phyloP scores from a whole-genome alignment of 345 rosid genomes.

The Jatropha curcas region DNA sequence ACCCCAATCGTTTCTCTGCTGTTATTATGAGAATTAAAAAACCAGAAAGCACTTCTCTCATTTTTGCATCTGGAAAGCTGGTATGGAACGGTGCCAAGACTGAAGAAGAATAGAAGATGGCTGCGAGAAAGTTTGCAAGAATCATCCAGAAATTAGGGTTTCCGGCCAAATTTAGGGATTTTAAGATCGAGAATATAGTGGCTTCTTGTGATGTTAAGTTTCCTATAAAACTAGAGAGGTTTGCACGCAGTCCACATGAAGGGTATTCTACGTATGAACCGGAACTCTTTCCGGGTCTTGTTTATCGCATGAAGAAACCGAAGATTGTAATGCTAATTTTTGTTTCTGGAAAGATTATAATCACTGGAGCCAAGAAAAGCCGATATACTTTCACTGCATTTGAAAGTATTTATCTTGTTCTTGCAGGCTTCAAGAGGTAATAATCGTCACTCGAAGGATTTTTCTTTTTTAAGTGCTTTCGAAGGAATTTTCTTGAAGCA shows the following conservation, averaged over 20 bases:
- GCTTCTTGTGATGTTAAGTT: conserved; percentile 76
- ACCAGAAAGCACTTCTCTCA: conserved; percentile 78
- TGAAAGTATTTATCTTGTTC: too few relatives aligned
- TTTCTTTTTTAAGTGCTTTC: too few relatives aligned
- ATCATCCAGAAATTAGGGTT: conserved; percentile 78
- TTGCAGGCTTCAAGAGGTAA: too few relatives aligned
- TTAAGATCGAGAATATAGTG: conserved; percentile 75
- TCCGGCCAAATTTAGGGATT: conserved; percentile 78
- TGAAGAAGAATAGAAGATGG: conserved; percentile 57
- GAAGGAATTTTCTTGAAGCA: too few relatives aligned
- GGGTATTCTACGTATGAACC: conserved; percentile 52
- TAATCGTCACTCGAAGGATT: too few relatives aligned
- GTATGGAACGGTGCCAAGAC: conserved; percentile 82
- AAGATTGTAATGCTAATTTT: conserved; percentile 72
- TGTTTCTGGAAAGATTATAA: too few relatives aligned
- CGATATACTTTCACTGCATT: too few relatives aligned
- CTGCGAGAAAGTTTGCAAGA: conserved; percentile 58
- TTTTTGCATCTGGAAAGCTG: conserved; percentile 86
- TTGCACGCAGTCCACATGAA: conserved; percentile 34
- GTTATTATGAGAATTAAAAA: conserved; percentile 86
- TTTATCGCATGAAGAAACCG: conserved; percentile 84
- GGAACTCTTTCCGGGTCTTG: conserved; percentile 80
- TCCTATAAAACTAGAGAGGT: conserved; percentile 70
- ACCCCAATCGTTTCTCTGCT: conserved; percentile 83
- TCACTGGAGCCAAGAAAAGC: too few relatives aligned